phyloP scores from a whole-genome alignment of 345 rosid genomes.

The Psidium guajava region DNA sequence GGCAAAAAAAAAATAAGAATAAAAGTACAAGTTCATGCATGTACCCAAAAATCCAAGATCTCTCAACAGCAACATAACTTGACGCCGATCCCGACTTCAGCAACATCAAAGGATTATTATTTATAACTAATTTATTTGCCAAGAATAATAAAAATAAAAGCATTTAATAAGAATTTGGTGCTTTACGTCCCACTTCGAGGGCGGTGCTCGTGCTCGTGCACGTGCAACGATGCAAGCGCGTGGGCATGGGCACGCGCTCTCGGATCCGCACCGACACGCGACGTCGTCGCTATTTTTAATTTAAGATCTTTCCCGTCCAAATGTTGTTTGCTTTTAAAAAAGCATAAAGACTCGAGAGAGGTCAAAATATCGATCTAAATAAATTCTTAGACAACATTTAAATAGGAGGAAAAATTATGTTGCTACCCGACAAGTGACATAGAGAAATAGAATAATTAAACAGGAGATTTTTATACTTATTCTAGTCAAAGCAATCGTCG shows the following conservation, averaged over 20 bases:
- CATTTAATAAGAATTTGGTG: neutral
- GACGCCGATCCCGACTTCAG: neutral
- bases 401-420: neutral
- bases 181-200: neutral
- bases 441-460: neutral
- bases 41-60: neutral
- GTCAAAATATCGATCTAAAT: neutral
- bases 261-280: neutral
- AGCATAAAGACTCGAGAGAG: neutral
- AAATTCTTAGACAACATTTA: fast-evolving
- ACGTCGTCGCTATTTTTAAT: neutral
- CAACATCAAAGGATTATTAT: neutral
- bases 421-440: fast-evolving
- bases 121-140: neutral
- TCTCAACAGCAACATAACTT: neutral
- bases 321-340: neutral
- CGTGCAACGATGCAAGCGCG: neutral
- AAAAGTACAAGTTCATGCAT: neutral
- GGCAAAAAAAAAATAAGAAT: neutral
- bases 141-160: neutral
- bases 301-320: neutral
- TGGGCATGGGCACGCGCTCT: neutral
- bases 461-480: neutral
- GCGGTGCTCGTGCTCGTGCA: neutral
- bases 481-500: neutral